Evolutionary conservation across 768 basidiomycete species (phyloP), one percentile per base, ranked within the genome.

Genomic region (Epithele typhae): DNA sequence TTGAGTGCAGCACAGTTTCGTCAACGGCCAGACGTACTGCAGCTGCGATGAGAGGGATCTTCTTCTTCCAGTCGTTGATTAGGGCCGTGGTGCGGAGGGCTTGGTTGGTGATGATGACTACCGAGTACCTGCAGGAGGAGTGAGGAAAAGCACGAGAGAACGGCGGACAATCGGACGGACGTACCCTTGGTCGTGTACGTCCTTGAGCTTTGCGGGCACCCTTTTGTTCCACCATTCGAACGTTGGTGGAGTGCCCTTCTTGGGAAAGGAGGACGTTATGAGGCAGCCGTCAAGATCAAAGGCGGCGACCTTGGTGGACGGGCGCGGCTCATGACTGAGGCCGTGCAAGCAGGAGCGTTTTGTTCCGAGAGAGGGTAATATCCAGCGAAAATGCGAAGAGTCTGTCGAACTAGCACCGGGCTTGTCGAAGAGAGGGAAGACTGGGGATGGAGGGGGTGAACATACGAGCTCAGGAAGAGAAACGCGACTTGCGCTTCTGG

Each of bases 201-300:
- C 69, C 56, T 77, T 75, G 53, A 97, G 61, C 61, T 79, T 85
- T 6, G 63, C 57, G 3, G 83, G 82, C 5, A 96, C 79, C 14
- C 58, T 59, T 0, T 73, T 58, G 51, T 78, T 67, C 90, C 91
- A 93, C 87, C 90, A 91, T 45, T 77, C 66, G 78, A 83, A 86
- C 48, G 74, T 76, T 47, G 65, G 81, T 2, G 62, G 55, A 4
- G 71, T 60, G 1, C 62, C 58, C 21, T 73, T 70, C 53, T 82
- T 85, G 23, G 59, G 67, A 14, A 63, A 66, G 27, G 51, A 47
- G 0, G 73, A 62, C 45, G 64, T 60, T 61, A 96, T 92, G 49
- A 94, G 56, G 0, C 91, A 93, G 3, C 88, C 91, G 60, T 96
- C 93, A 19, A 96, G 68, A 62, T 96, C 93, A 52, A 93, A 87